Base-by-base conservation (phyloP, 805 yeast species). In the Pichia exigua region DNA sequence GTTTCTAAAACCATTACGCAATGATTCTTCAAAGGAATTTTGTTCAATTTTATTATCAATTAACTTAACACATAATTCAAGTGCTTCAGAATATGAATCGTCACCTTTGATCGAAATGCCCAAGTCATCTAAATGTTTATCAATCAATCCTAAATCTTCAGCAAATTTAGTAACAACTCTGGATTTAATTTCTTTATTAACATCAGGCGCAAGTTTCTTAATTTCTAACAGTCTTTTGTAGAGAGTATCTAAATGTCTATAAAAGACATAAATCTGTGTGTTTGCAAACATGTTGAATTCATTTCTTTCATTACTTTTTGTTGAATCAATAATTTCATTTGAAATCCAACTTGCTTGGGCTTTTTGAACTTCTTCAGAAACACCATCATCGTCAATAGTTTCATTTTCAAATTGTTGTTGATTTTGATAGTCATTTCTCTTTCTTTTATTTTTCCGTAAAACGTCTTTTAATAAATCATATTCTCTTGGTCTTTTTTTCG, bases 1-100 rank as follows among this genome's bases (percentile, higher is more conserved):
- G 70, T 92, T 94, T 62, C 94, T 80, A 72, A 87, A 94, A 0
- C 95, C 97, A 73, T 92, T 97, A 56, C 99, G 87, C 53, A 94
- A 70, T 18, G 96, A 79, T 68, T 94, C 99, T 71, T 94, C 99
- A 66, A 87, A 95, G 85, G 90, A 83, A 67, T 85, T 94, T 56
- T 88, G 95, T 63, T 94, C 99, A 46, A 94, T 70, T 39, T 89
- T 94, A 28, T 96, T 96, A 58, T 88, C 94, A 57, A 94, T 85
- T 48, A 89, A 73, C 57, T 81, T 79, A 57, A 81, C 88, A 53
- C 95, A 80, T 51, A 94, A 74, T 3, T 72, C 74, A 53, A 94
- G 72, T n/a, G 89, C 78, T 67, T 92, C 97, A 38, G 75, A 71
- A 66, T 94, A 94, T 39, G 88, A 82, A 61, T 83, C 81, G 26